phyloP scores from a whole-genome alignment of 2,329 filamentous ascomycete species.

The Xylaria sp. region DNA sequence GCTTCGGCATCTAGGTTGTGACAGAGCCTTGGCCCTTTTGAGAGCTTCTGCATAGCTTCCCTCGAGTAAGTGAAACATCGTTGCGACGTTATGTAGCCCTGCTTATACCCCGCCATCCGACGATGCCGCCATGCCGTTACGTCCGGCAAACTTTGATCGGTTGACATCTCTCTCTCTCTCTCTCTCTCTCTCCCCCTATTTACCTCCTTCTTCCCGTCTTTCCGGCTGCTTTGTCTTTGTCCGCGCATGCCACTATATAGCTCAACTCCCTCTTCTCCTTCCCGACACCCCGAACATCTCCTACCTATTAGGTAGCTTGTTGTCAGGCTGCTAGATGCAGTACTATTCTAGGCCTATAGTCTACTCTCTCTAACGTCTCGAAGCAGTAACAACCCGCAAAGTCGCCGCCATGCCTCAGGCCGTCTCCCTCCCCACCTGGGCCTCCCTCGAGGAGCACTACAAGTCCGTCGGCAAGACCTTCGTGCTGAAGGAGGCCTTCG shows the following conservation, averaged over 20 bases:
- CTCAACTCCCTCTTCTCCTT: too few species aligned
- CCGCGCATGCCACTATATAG: too few species aligned
- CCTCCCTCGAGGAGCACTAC: conserved; percentile 88
- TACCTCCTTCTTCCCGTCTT: too few species aligned
- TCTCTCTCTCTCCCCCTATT: too few species aligned
- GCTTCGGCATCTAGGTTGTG: too few species aligned
- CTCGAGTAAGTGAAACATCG: conserved; percentile 18
- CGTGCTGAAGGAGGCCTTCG: conserved; percentile 90
- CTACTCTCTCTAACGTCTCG: not conserved
- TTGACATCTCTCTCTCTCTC: too few species aligned
- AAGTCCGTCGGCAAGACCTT: conserved; percentile 84
- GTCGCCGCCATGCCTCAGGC: conserved; percentile 73
- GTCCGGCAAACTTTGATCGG: too few species aligned
- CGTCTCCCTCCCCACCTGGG: conserved; percentile 84
- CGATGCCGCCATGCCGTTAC: not conserved
- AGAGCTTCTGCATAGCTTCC: not conserved
- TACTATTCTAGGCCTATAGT: not conserved
- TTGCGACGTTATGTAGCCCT: conserved; percentile 11
- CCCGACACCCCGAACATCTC: not conserved
- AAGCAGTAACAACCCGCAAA: conserved; percentile 3
- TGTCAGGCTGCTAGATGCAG: conserved; percentile 4
- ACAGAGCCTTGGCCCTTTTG: not conserved
- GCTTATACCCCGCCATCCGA: conserved; percentile 3
- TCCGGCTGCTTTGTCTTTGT: too few species aligned
- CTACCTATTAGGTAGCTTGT: too few species aligned